Evolutionary conservation across 2,329 filamentous ascomycete species (phyloP).

Genomic region (Xylaria sp.): DNA sequence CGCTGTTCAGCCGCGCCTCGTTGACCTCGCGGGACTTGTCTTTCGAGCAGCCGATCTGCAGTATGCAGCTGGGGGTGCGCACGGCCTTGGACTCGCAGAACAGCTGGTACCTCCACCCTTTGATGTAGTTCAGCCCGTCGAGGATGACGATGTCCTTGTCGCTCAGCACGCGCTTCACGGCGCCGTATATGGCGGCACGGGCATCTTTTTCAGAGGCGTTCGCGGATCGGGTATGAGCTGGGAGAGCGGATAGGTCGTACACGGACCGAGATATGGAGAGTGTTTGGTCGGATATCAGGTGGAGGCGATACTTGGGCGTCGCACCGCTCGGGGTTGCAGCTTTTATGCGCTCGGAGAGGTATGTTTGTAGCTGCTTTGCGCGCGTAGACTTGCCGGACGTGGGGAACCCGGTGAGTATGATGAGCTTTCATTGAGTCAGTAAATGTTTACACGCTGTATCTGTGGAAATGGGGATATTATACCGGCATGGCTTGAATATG

Average conservation of each 20-base stretch:
- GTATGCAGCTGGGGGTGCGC: slow-evolving; percentile 77
- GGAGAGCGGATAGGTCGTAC: slow-evolving; percentile 72
- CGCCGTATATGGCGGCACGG: slow-evolving; percentile 77
- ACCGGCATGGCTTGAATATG: slow-evolving; percentile 34
- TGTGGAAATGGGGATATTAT: not conserved
- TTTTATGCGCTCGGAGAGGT: slow-evolving; percentile 68
- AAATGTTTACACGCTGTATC: not conserved
- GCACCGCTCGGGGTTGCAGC: slow-evolving; percentile 47
- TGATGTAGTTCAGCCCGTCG: slow-evolving; percentile 88
- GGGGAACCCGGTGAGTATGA: slow-evolving; percentile 73
- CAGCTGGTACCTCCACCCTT: slow-evolving; percentile 87
- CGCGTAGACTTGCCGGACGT: slow-evolving; percentile 76
- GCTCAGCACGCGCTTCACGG: slow-evolving; percentile 79
- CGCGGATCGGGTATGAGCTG: slow-evolving; percentile 72
- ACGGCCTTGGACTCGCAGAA: slow-evolving; percentile 86
- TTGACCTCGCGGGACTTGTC: slow-evolving; percentile 69
- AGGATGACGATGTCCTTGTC: slow-evolving; percentile 81
- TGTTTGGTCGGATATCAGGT: slow-evolving; percentile 78
- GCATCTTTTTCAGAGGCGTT: slow-evolving; percentile 84
- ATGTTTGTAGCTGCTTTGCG: slow-evolving; percentile 71
- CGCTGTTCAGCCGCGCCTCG: slow-evolving; percentile 61
- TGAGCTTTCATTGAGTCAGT: slow-evolving; percentile 59
- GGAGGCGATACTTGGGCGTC: slow-evolving; percentile 67
- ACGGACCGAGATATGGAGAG: slow-evolving; percentile 75
- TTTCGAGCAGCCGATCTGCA: slow-evolving; percentile 69